These are phyloP conservation scores for Agastache rugosa DNA, from an alignment of 257 asterid genomes.

Conservation along the genomic window DNA sequence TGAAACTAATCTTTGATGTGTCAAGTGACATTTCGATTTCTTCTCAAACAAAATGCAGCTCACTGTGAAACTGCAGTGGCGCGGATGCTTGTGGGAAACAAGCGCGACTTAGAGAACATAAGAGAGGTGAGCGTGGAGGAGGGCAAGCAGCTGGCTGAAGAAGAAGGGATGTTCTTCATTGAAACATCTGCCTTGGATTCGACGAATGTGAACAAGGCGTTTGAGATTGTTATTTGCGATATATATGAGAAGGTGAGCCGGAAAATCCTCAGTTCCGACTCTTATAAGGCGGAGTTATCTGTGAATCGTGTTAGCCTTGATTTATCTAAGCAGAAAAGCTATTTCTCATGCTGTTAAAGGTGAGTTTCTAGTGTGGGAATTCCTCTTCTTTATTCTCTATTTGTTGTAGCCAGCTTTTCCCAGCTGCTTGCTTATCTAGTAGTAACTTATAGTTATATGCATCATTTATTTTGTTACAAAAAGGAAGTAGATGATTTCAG, in stretches of 20 bases:
- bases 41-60: slow-evolving; percentile 47
- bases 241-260: slow-evolving; percentile 68
- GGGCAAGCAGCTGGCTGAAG: slow-evolving; percentile 70
- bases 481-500: slow-evolving; percentile 10
- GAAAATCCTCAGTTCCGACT: slow-evolving; percentile 67
- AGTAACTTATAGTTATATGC: neutral
- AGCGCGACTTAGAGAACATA: slow-evolving; percentile 70
- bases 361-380: slow-evolving; percentile 33
- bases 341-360: slow-evolving; percentile 61
- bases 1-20: neutral
- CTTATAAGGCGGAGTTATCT: slow-evolving; percentile 71
- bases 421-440: slow-evolving; percentile 21
- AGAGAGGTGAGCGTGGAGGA: slow-evolving; percentile 75
- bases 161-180: slow-evolving; percentile 73
- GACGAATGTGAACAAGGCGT: slow-evolving; percentile 68
- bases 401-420: slow-evolving; percentile 30
- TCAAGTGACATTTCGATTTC: neutral
- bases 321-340: slow-evolving; percentile 57
- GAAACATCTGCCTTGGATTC: slow-evolving; percentile 82
- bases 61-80: slow-evolving; percentile 72
- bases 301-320: slow-evolving; percentile 61
- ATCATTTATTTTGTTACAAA: slow-evolving; percentile 21
- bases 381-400: slow-evolving; percentile 14
- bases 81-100: slow-evolving; percentile 80
- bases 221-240: slow-evolving; percentile 74